These are phyloP conservation scores for Populus pruinosa DNA, from an alignment of 345 rosid genomes.

Conservation along the genomic window DNA sequence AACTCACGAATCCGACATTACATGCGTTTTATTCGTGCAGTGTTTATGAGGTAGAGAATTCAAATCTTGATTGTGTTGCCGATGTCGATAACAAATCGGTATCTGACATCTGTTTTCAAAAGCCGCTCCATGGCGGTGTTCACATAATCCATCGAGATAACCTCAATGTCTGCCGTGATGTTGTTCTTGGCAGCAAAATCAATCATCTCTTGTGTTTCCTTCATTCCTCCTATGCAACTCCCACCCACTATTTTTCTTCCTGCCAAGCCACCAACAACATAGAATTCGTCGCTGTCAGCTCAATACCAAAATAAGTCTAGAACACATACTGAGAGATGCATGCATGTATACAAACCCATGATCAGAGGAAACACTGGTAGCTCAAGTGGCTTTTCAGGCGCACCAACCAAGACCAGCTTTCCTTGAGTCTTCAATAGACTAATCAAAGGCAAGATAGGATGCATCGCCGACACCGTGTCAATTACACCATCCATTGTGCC, in stretches of 20 bases:
- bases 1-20: background rate
- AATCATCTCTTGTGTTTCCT: constrained; percentile 16
- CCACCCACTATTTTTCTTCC: constrained; percentile 13
- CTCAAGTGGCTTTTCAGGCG: constrained; percentile 3
- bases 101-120: background rate
- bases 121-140: constrained; percentile 19
- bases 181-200: constrained; percentile 7
- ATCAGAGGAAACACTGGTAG: background rate
- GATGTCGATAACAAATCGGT: background rate
- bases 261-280: background rate
- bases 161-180: constrained; percentile 8
- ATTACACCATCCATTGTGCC: background rate
- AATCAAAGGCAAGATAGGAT: background rate
- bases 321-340: too few species aligned
- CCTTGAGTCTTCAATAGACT: background rate
- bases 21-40: background rate
- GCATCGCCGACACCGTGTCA: background rate
- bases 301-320: too few species aligned
- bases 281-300: background rate
- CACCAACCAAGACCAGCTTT: constrained; percentile 1
- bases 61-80: background rate
- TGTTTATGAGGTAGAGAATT: background rate
- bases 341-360: background rate
- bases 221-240: constrained; percentile 7
- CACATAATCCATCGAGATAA: constrained; percentile 8